phyloP scores from a whole-genome alignment of 495 filamentous ascomycete genomes.

The Penicillium mononematosum region DNA sequence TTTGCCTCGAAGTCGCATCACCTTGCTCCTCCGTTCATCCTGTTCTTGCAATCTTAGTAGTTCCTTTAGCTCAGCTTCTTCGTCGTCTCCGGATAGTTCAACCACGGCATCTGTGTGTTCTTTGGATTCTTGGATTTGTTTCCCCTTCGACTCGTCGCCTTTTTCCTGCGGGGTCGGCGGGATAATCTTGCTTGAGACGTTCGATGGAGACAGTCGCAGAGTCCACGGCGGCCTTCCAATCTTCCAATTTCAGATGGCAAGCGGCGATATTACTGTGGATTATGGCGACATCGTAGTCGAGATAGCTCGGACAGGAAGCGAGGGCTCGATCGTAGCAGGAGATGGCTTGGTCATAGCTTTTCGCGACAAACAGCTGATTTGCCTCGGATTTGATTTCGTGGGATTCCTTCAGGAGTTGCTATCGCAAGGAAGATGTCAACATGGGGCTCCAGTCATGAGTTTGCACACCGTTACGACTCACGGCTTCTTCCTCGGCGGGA shows the following conservation, averaged over 20 bases:
- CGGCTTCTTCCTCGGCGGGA: slow-evolving; percentile 75
- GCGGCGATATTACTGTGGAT: slow-evolving; percentile 85
- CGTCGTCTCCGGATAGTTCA: slow-evolving; percentile 55
- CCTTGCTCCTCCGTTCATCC: slow-evolving; percentile 57
- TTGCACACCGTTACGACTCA: slow-evolving; percentile 37
- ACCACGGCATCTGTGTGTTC: slow-evolving; percentile 39
- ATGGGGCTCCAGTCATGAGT: background rate
- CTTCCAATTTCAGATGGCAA: slow-evolving; percentile 82
- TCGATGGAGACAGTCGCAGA: slow-evolving; percentile 72
- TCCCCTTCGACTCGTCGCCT: slow-evolving; percentile 23
- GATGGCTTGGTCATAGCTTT: slow-evolving; percentile 80
- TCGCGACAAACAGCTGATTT: slow-evolving; percentile 70
- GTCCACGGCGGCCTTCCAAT: slow-evolving; percentile 82
- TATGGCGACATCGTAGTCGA: slow-evolving; percentile 87
- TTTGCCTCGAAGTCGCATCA: slow-evolving; percentile 78
- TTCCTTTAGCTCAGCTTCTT: slow-evolving; percentile 59
- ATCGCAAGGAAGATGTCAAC: slow-evolving; percentile 9
- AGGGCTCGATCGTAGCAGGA: slow-evolving; percentile 85
- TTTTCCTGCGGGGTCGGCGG: slow-evolving; percentile 31
- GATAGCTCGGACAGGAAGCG: slow-evolving; percentile 76
- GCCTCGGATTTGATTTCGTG: slow-evolving; percentile 73
- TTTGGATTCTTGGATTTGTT: slow-evolving; percentile 15
- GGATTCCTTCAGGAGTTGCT: slow-evolving; percentile 71
- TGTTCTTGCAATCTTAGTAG: slow-evolving; percentile 48
- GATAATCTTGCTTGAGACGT: slow-evolving; percentile 61